Percentiles rank a stretch among this genome's conserved stretches.
phyloP scores from a whole-genome alignment of 192 early-diverging fungal species.

The Coemansia sp. region DNA sequence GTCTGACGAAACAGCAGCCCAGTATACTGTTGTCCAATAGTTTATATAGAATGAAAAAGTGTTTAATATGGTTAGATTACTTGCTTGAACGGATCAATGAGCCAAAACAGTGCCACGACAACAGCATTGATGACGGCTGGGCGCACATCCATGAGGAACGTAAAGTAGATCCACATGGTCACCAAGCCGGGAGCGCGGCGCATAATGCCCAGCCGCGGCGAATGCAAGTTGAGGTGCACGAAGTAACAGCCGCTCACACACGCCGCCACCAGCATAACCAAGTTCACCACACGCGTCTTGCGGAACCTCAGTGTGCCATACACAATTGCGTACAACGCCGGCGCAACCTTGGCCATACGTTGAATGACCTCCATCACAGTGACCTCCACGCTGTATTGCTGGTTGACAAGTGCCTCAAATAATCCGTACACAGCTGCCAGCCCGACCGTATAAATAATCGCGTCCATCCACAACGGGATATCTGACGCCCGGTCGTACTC shows the following conservation, averaged over 20 bases:
- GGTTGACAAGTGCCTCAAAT: slow-evolving; percentile 54
- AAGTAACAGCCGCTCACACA: slow-evolving; percentile 62
- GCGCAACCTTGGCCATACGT: slow-evolving; percentile 32
- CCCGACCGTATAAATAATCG: slow-evolving; percentile 39
- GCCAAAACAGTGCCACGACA: slow-evolving; percentile 37
- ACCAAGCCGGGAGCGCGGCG: slow-evolving; percentile 67
- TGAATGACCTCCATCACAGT: slow-evolving; percentile 22
- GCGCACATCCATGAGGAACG: slow-evolving; percentile 45
- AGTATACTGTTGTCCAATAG: slow-evolving; percentile 39
- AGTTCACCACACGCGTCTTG: slow-evolving; percentile 42
- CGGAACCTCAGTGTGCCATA: slow-evolving; percentile 64
- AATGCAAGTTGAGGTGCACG: slow-evolving; percentile 61
- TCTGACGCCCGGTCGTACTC: slow-evolving; percentile 8
- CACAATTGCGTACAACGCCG: slow-evolving; percentile 60
- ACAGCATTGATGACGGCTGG: slow-evolving; percentile 34
- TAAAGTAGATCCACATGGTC: slow-evolving; percentile 67
- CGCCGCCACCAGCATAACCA: slow-evolving; percentile 55
- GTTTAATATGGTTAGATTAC: slow-evolving; percentile 6
- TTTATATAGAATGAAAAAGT: neutral
- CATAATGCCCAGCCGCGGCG: slow-evolving; percentile 72
- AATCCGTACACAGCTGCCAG: slow-evolving; percentile 35
- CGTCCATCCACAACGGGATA: slow-evolving; percentile 40
- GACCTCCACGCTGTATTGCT: slow-evolving; percentile 49
- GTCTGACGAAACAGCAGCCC: slow-evolving; percentile 28
- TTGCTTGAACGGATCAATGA: slow-evolving; percentile 36